Conservation (phyloP, 805 yeast genomes). For the Scheffersomyces coipomensis region DNA sequence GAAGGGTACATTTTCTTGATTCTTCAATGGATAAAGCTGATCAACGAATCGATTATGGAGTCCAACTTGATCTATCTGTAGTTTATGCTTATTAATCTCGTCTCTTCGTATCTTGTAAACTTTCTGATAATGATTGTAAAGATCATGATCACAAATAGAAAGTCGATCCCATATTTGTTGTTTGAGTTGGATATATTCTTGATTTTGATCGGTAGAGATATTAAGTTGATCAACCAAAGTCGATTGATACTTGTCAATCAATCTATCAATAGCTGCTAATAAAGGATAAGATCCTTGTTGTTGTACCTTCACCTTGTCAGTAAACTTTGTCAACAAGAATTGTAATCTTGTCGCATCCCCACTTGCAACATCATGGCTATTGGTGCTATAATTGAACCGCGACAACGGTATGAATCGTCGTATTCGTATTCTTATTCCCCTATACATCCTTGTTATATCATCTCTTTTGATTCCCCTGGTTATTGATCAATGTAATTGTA, state of each 20-base stretch:
- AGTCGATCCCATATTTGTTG: constrained; percentile 1
- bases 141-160: neutral
- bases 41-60: constrained; percentile 10
- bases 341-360: no score
- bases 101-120: neutral
- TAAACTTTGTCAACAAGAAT: no score
- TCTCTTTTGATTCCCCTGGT: no score
- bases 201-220: neutral
- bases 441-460: no score
- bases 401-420: no score
- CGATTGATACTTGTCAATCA: constrained; percentile 10
- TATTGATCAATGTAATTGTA: no score
- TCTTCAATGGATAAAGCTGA: constrained; percentile 16
- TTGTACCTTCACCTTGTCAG: constrained; percentile 5
- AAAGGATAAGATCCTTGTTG: constrained; percentile 5
- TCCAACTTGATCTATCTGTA: neutral
- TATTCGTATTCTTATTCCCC: no score
- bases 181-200: neutral
- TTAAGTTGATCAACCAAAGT: constrained; percentile 3
- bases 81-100: neutral
- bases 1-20: constrained; percentile 1
- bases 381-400: no score
- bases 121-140: neutral
- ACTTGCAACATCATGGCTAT: no score
- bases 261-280: constrained; percentile 9